These are phyloP conservation scores for Mollisia scopiformis DNA, from an alignment of 2,329 filamentous ascomycete genomes.

Conservation along the genomic window DNA sequence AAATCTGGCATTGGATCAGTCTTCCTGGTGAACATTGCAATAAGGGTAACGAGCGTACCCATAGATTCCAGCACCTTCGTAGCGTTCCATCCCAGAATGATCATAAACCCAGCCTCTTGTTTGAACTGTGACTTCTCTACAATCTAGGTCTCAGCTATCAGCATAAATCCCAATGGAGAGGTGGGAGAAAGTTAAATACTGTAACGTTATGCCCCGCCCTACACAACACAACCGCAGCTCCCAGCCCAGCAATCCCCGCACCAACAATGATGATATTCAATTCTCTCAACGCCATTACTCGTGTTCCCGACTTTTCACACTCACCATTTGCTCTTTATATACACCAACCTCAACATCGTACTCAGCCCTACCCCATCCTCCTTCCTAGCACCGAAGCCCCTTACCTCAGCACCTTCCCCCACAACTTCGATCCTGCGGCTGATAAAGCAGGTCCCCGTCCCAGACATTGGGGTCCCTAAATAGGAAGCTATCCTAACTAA, in stretches of 20 bases:
- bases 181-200: not conserved
- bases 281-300: not conserved
- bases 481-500: not conserved
- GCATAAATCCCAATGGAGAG: not conserved
- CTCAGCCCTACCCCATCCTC: no score
- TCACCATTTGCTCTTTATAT: not conserved
- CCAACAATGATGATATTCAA: not conserved
- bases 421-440: not conserved
- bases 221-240: not conserved
- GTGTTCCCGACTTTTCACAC: not conserved
- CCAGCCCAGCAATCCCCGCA: not conserved
- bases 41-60: not conserved
- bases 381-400: no score
- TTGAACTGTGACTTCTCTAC: not conserved
- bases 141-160: not conserved
- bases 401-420: not conserved
- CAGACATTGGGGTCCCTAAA: no score
- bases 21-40: not conserved
- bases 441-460: not conserved
- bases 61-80: not conserved
- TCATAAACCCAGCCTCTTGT: slow-evolving; percentile 1
- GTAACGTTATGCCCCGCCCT: slow-evolving; percentile 1
- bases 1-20: not conserved
- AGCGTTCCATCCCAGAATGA: slow-evolving; percentile 1
- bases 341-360: not conserved